A percentile compares a stretch with the other conserved stretches of the same genome.
These are phyloP conservation scores for Phialophora chinensis DNA, from an alignment of 2,329 filamentous ascomycete genomes.

Conservation along the genomic window DNA sequence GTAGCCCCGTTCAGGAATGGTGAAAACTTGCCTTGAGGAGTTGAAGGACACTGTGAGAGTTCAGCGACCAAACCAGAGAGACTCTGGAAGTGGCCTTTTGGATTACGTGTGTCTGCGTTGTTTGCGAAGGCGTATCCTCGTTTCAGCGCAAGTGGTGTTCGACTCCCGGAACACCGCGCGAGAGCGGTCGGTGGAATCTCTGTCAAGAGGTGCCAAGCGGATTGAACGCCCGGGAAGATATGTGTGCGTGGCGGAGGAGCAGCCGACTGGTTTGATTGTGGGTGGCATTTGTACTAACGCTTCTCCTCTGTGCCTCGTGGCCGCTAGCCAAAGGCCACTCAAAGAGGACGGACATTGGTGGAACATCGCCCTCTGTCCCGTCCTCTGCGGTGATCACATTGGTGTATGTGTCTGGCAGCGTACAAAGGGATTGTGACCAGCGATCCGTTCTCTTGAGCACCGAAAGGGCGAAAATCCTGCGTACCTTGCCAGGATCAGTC, in stretches of 20 bases:
- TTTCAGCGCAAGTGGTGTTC: neutral
- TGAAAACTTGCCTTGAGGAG: neutral
- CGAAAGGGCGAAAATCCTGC: neutral
- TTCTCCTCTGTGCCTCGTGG: neutral
- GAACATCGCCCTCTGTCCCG: neutral
- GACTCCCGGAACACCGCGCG: neutral
- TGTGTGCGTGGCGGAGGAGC: neutral
- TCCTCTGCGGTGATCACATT: neutral
- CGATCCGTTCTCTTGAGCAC: neutral
- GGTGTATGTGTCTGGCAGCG: neutral
- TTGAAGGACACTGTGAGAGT: neutral
- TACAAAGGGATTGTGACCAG: neutral
- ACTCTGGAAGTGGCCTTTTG: neutral
- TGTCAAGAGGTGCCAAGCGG: neutral
- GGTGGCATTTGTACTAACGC: neutral
- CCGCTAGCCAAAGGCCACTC: neutral
- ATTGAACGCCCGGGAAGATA: neutral
- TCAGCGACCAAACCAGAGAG: neutral
- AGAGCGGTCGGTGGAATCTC: neutral
- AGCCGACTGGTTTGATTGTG: neutral
- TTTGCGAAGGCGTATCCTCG: neutral
- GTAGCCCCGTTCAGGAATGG: neutral
- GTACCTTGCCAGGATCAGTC: neutral
- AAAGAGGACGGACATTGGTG: neutral
- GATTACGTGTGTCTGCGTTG: neutral